Percentiles rank a stretch among this genome's conserved stretches.
These are phyloP conservation scores for Nemania sp. DNA, from an alignment of 2,329 filamentous ascomycete species.

Conservation along the genomic window DNA sequence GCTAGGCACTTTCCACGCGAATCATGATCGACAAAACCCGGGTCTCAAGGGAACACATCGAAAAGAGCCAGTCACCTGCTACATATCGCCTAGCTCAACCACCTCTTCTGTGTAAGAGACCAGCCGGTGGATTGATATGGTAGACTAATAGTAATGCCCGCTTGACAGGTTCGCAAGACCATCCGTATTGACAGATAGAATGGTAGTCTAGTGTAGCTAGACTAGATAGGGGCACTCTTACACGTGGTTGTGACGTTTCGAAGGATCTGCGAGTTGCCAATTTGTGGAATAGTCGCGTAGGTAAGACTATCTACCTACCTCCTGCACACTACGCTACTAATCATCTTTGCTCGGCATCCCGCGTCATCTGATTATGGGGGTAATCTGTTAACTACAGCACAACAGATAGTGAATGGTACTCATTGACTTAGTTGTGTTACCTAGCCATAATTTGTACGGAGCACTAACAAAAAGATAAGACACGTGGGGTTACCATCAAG, in stretches of 20 bases:
- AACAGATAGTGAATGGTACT: constrained; percentile 7
- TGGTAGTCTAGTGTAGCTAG: no score
- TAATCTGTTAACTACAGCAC: background rate
- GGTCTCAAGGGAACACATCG: background rate
- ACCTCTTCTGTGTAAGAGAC: background rate
- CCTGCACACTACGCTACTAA: no score
- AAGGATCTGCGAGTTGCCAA: constrained; percentile 1
- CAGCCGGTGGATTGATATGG: background rate
- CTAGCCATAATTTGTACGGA: background rate
- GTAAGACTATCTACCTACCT: no score
- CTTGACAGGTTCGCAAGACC: background rate
- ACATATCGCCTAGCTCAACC: constrained; percentile 22
- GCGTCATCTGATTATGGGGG: constrained; percentile 16
- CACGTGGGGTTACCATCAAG: constrained; percentile 27
- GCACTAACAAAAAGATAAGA: constrained; percentile 14
- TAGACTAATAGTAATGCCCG: constrained; percentile 5
- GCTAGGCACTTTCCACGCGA: constrained; percentile 15
- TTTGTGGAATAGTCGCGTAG: background rate
- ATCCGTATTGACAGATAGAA: background rate
- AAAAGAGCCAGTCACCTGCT: constrained; percentile 27
- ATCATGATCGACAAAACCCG: constrained; percentile 18
- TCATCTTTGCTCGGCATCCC: constrained; percentile 12
- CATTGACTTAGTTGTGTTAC: background rate
- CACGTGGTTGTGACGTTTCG: constrained; percentile 25
- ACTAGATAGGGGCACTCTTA: constrained; percentile 1